Evolutionary conservation across 495 filamentous ascomycete genomes (phyloP), one percentile per base, ranked within the genome.

Genomic region (Parathielavia hyrcaniae): DNA sequence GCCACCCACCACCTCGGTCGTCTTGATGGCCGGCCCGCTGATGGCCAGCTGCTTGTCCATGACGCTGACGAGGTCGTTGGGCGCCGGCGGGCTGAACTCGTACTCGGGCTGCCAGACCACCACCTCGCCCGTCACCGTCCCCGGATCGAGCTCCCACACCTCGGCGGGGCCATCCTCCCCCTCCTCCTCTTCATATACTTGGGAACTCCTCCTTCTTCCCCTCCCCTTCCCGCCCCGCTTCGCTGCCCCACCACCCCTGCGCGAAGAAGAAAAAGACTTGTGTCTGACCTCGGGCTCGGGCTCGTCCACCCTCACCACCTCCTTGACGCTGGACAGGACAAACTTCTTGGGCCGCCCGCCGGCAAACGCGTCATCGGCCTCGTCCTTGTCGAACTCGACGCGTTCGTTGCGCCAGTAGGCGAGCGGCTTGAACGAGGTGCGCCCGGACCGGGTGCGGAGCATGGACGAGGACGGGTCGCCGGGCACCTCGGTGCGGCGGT

Each of bases 391-490:
- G 67, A 84, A 90, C 3, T 90, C 79, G 53, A 86, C 79, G 23
- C 81, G 81, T 66, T 97, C 93, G 55, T 89, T 89, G 53, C 82
- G 83, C 93, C 93, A 97, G 67, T 77, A 92, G 39, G 85, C 82
- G n/a, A 97, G 70, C 8, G 93, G 93, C 59, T 86, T 82, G 55
- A 91, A 80, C 14, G 77, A 80, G 20, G 67, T 75, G 17, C 79
- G 74, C 12, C 80, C 80, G 7, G 78, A 82, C 17, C 80, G 76
- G 22, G 82, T 83, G 22, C 70, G 77, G 66, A 73, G 65, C 50
- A 71, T 75, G 32, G 69, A 65, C 43, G 22, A 36, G 53, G 79
- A 76, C 55, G 82, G 73, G 82, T 87, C 67, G 59, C 64, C 62
- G 7, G 66, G 61, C 0, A 78, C 82, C 63, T 89, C 85, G 26